Evolutionary conservation across 768 basidiomycete species (phyloP).

Genomic region (Pleurotus platypus): DNA sequence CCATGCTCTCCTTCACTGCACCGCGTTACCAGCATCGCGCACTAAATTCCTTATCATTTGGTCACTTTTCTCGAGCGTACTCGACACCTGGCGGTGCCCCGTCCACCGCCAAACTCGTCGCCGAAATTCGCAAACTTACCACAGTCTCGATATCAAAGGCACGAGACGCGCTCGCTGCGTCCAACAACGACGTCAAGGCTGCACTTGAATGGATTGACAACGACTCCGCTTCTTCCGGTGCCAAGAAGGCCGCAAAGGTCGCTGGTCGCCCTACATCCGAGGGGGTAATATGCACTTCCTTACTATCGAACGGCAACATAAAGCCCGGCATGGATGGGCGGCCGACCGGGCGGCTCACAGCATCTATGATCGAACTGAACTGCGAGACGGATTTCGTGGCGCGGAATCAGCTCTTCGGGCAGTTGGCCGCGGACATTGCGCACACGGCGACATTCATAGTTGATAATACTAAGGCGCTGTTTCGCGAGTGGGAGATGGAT

Average conservation of each 20-base stretch:
- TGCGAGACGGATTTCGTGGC: slow-evolving; percentile 98
- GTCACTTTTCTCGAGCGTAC: slow-evolving; percentile 36
- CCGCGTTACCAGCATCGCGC: slow-evolving; percentile 2
- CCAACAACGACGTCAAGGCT: slow-evolving; percentile 66
- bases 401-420: slow-evolving; percentile 76
- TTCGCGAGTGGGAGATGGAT: slow-evolving; percentile 51
- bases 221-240: slow-evolving; percentile 68
- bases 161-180: slow-evolving; percentile 75
- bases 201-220: slow-evolving; percentile 82
- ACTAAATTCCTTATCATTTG: not conserved
- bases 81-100: slow-evolving; percentile 32
- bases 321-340: slow-evolving; percentile 26
- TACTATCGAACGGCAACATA: slow-evolving; percentile 57
- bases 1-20: slow-evolving; percentile 1
- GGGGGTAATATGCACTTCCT: slow-evolving; percentile 75
- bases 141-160: slow-evolving; percentile 87
- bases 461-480: slow-evolving; percentile 31
- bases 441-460: slow-evolving; percentile 79
- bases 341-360: slow-evolving; percentile 53
- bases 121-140: slow-evolving; percentile 77
- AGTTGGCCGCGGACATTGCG: slow-evolving; percentile 75
- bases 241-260: slow-evolving; percentile 81
- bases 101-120: slow-evolving; percentile 66
- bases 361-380: slow-evolving; percentile 87
- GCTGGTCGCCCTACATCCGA: slow-evolving; percentile 70